Evolutionary conservation across 441 rosid genomes (phyloP).

Genomic region (Croton setiger): DNA sequence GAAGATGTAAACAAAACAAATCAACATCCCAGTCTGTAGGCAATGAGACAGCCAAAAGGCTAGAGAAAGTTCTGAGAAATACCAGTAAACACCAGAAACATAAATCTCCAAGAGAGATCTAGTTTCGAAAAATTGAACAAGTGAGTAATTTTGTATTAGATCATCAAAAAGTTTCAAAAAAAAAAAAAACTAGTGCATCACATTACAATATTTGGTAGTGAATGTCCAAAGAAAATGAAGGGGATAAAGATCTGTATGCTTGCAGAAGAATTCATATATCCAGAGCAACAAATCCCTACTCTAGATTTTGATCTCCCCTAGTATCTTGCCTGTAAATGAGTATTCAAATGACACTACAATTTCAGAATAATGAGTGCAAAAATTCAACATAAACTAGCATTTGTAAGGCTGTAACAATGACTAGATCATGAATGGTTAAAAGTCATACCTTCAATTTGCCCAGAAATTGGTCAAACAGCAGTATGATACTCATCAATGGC

Average conservation of each 20-base stretch:
- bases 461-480: slow-evolving; percentile 6
- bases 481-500: slow-evolving; percentile 10
- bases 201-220: neutral
- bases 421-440: neutral
- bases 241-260: neutral
- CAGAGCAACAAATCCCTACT: neutral
- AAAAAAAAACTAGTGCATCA: neutral
- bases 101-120: neutral
- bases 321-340: neutral
- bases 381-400: too few species aligned
- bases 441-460: neutral
- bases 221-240: neutral
- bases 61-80: neutral
- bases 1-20: neutral
- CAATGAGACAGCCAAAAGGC: neutral
- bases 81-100: neutral
- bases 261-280: neutral
- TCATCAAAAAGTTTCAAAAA: neutral
- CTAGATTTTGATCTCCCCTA: neutral
- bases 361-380: neutral
- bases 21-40: neutral
- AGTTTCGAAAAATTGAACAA: neutral
- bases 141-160: neutral
- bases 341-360: neutral
- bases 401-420: too few species aligned